Conservation (phyloP, 2,329 filamentous ascomycete species). For the Cercospora brassicicola region DNA sequence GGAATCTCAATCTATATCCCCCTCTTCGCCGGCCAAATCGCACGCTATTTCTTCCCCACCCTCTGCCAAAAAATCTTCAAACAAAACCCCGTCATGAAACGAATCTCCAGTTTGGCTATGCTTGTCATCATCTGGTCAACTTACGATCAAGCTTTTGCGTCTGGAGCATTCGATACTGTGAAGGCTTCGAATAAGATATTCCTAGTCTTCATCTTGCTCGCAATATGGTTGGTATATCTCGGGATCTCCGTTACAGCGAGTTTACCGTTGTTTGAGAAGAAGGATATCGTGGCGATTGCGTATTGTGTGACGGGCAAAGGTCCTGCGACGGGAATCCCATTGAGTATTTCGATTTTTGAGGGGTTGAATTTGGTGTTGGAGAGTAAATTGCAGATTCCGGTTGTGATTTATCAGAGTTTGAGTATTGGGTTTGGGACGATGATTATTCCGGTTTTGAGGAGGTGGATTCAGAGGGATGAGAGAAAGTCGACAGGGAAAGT, state of each 20-base stretch:
- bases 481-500: background rate
- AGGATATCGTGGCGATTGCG: constrained; percentile 68
- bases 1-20: constrained; percentile 67
- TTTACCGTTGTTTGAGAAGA: constrained; percentile 55
- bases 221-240: constrained; percentile 63
- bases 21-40: constrained; percentile 59
- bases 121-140: constrained; percentile 63
- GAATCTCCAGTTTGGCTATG: constrained; percentile 48
- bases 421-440: constrained; percentile 46
- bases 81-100: constrained; percentile 48
- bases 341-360: constrained; percentile 67
- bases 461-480: constrained; percentile 56
- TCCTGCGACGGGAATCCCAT: constrained; percentile 66
- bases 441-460: constrained; percentile 45
- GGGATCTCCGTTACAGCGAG: constrained; percentile 60
- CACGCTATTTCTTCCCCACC: constrained; percentile 59
- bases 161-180: constrained; percentile 60
- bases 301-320: constrained; percentile 75
- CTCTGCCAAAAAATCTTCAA: constrained; percentile 58
- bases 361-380: constrained; percentile 56
- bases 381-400: constrained; percentile 63
- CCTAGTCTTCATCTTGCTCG: constrained; percentile 67
- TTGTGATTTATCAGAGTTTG: constrained; percentile 58
- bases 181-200: constrained; percentile 64
- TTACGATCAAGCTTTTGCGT: constrained; percentile 66